Evolutionary conservation across 2,329 filamentous ascomycete species (phyloP).

Genomic region (Cladophialophora yegresii): DNA sequence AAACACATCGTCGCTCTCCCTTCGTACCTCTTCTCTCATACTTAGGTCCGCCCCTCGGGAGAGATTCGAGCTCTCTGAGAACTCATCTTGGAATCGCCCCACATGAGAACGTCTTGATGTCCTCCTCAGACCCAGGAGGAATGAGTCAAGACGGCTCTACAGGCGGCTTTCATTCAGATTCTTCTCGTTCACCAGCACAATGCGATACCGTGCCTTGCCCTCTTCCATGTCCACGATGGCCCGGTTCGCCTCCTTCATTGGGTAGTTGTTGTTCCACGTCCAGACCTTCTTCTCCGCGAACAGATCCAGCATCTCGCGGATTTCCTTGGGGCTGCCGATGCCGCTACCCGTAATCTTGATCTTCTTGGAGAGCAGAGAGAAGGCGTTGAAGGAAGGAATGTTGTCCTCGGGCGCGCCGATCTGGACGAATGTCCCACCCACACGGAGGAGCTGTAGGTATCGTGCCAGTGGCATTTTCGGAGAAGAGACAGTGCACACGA

Average conservation of each 20-base stretch:
- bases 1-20: neutral
- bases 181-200: conserved; percentile 48
- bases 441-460: conserved; percentile 63
- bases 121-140: neutral
- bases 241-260: conserved; percentile 49
- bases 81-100: neutral
- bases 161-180: conserved; percentile 13
- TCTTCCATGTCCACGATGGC: conserved; percentile 50
- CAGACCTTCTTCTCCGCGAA: conserved; percentile 48
- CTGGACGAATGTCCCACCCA: conserved; percentile 65
- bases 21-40: neutral
- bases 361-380: conserved; percentile 61
- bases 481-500: conserved; percentile 60
- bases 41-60: neutral
- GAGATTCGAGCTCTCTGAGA: neutral
- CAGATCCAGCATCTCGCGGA: conserved; percentile 49
- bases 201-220: conserved; percentile 51
- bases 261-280: conserved; percentile 49
- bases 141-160: neutral
- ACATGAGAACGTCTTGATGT: neutral
- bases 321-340: conserved; percentile 50
- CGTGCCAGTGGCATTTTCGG: conserved; percentile 63
- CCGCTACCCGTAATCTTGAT: conserved; percentile 55
- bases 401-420: conserved; percentile 67
- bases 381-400: conserved; percentile 59